These are phyloP conservation scores for Fusarium transvaalense DNA, from an alignment of 2,329 filamentous ascomycete species.

Conservation along the genomic window DNA sequence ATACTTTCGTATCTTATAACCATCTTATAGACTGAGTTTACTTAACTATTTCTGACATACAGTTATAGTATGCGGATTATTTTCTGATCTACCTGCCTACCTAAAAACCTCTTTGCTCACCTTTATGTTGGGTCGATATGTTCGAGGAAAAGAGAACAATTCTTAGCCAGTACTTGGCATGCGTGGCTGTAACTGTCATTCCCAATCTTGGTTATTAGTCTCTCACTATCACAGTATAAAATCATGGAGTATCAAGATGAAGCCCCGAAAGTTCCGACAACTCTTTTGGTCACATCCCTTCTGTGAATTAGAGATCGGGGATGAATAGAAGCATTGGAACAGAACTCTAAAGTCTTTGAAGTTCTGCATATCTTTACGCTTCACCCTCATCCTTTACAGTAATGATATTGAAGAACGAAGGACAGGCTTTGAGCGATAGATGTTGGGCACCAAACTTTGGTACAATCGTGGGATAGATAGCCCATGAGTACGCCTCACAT, in stretches of 20 bases:
- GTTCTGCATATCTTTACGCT: not conserved
- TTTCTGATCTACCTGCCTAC: too few relatives aligned
- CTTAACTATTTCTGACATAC: too few relatives aligned
- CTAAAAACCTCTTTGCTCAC: not conserved
- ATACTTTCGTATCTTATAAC: too few relatives aligned
- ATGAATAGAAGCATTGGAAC: not conserved
- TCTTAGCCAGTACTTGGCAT: too few relatives aligned
- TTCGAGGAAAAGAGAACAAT: not conserved
- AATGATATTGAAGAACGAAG: not conserved
- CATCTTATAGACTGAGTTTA: too few relatives aligned
- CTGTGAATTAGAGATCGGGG: not conserved
- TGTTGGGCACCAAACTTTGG: not conserved
- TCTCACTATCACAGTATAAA: not conserved
- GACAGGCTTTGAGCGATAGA: not conserved
- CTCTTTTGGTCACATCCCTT: not conserved
- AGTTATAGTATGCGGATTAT: too few relatives aligned
- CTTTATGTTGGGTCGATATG: too few relatives aligned
- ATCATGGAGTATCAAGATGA: too few relatives aligned
- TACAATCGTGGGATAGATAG: not conserved
- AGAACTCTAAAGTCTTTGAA: not conserved
- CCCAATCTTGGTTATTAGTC: not conserved
- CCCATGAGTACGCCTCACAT: conserved; percentile 8
- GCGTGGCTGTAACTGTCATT: too few relatives aligned
- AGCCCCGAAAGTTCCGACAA: not conserved
- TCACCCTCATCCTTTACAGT: not conserved